A percentile compares a stretch with the other conserved stretches of the same genome.
Evolutionary conservation across 1,139 yeast genomes (phyloP).

Genomic region (Geotrichum candidum): DNA sequence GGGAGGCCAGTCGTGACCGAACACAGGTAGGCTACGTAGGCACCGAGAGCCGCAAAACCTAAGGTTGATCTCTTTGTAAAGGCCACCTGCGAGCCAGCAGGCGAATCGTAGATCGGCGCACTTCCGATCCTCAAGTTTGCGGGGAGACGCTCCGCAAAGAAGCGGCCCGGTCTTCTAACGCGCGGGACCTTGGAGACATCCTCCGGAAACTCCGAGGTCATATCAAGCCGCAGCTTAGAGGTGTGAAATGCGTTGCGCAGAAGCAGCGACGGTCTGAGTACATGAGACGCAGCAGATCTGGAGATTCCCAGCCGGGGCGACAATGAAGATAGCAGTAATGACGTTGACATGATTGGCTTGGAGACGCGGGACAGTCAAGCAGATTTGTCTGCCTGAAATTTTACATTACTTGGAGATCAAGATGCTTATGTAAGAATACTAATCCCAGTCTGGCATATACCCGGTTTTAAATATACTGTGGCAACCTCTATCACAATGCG

Average conservation of each 20-base stretch:
- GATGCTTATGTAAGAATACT: neutral
- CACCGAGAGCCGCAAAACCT: constrained; percentile 30
- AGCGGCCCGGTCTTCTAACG: constrained; percentile 34
- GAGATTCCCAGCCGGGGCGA: neutral
- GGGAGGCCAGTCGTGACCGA: constrained; percentile 25
- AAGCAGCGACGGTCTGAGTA: neutral
- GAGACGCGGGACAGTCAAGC: neutral
- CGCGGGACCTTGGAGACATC: constrained; percentile 18
- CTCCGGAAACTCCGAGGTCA: constrained; percentile 17
- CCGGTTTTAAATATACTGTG: neutral
- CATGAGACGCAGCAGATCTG: neutral
- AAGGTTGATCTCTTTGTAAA: constrained; percentile 36
- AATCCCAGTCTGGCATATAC: neutral
- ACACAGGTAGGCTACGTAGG: constrained; percentile 33
- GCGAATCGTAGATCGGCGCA: constrained; percentile 34
- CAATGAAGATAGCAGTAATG: neutral
- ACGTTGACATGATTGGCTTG: neutral
- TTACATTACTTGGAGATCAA: neutral
- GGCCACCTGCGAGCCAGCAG: constrained; percentile 34
- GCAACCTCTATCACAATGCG: neutral
- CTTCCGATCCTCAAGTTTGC: constrained; percentile 28
- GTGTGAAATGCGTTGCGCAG: neutral
- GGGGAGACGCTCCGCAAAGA: constrained; percentile 34
- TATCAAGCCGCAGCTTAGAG: constrained; percentile 3
- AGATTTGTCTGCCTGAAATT: neutral